Base-by-base conservation (phyloP, 1,139 yeast species). In the Geotrichum aggregatum region DNA sequence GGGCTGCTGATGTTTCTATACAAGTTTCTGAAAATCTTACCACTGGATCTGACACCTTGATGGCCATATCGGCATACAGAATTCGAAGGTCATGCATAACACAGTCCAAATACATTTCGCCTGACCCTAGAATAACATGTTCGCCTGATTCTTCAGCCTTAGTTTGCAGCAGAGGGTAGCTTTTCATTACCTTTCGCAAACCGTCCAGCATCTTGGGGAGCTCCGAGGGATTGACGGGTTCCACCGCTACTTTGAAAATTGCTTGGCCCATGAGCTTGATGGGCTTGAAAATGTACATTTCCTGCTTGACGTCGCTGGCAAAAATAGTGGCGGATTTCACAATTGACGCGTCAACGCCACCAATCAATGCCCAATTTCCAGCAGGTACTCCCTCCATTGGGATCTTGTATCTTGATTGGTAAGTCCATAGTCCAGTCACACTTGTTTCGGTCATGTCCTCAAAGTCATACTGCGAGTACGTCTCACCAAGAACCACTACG, bases 81-180 rank as follows among this genome's bases (percentile, higher is more conserved):
- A 72, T 66, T 57, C 98, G 73, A 45, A 92, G 69, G 63, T 88
- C 97, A 67, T 84, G 87, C 50, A 94, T 67, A 28, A 86, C 72
- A 60, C 95, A 87, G 67, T 94, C 98, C 70, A 94, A 68, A 63
- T 87, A 88, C 16, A 92, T 64, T 64, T 94, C 98, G 3, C 98
- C 98, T 2, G 89, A 80, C 0, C 94, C 96, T 28, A 83, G 64
- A 1, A 94, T 66, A 0, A 83, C 82, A 65, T 85, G 88, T 62
- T 91, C 98, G 1, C 98, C 97, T 53, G 91, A 84, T 59, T 87
- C 95, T 65, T 88, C 96, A 0, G 86, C 91, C 57, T 77, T 80
- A 6, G 87, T 72, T 28, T 76, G 75, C 35, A 83, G 74, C 5
- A 91, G 82, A 13, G 86, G 76, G 63, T 87, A 91, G 1, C 84